Evolutionary conservation across 1,284 basidiomycete genomes (phyloP), one percentile per base, ranked within the genome.

Genomic region (Ganoderma sinense): DNA sequence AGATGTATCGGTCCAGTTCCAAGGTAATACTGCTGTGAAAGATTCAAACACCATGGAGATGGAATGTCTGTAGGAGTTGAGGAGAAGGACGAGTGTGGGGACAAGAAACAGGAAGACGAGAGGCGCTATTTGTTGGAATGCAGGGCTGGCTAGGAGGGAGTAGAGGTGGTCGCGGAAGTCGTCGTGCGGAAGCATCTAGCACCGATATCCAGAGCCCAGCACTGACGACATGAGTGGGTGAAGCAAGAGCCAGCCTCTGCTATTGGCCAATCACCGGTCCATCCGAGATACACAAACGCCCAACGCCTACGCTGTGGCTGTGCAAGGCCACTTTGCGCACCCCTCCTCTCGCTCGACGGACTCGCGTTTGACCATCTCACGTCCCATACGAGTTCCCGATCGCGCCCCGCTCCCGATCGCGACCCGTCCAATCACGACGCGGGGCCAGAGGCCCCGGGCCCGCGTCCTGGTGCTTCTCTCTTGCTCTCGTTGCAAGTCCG

Each of bases 1-100:
- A 62, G 75, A 71, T n/a, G 72, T 70, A 45, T 76, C 75, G 59
- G 80, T 79, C 86, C 89, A 92, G 73, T 86, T 86, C 89, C 90
- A 92, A 31, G 88, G 87, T 14, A 91, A 76, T 56, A 82, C 80
- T 29, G 85, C 77, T 23, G 85, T 83, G 43, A 91, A 76, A 67
- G 80, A 82, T 69, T 89, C 87, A 64, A 93, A 83, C 69, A 89
- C 87, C 88, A 90, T 89, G 73, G 79, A 76, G 74, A 84, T 73
- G 65, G 78, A 71, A 70, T 72, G 65, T 73, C 79, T 71, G 80
- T 85, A 72, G 76, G 78, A 72, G 79, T 79, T 76, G 82, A 77
- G 62, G 65, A 74, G n/a, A 66, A 89, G 80, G 31, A 86, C 80
- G 66, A 87, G 75, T 20, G 87, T 78, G n/a, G 89, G 88, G 51